Evolutionary conservation across 2,329 filamentous ascomycete genomes (phyloP), one percentile per base, ranked within the genome.

Genomic region (Sporothrix inflata): DNA sequence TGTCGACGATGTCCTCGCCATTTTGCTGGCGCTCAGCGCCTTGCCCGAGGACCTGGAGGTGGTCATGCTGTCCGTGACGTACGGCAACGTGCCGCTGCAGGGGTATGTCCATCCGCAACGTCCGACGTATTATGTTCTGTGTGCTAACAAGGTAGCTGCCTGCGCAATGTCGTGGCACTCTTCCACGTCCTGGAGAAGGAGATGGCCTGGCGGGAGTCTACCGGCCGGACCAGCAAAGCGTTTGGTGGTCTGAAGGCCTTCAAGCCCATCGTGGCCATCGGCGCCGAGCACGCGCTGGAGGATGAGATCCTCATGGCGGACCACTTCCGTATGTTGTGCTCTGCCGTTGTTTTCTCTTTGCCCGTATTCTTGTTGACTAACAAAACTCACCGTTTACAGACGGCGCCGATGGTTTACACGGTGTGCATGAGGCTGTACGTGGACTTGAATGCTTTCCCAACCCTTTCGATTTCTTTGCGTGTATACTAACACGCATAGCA

Each of bases 111-210:
- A n/a, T 45, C 19, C 9, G 0, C 16, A 9, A 3, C 38, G n/a
- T 49, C 38, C 27, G 27, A 42, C 30, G 14, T 21, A 38, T 0
- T 21, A 24, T 16, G 4, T 8, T 51, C n/a, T 9, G 8, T 19
- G 1, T 47, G 38, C 19, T 42, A n/a, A n/a, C 16, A 19, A 9
- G 11, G 38, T 21, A 94, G 92, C 81, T 98, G 94, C 78, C 86
- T 98, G 68, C 90, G 92, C 68, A 99, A 99, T 82, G 90, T 92
- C 19, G 91, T 98, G 51, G 92, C 94, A 30, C 85, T 98, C 74
- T 98, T 99, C 83, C 91, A 98, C 78, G 91, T 97, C 73, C 87
- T 99, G 70, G 94, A 97, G 76, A 93, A 94, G 79, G 96, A 99
- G 83, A 86, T 94, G 76, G 86, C 89, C 76, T 98, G 94, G 94